A percentile compares a stretch with the other conserved stretches of the same genome.
These are phyloP conservation scores for Bretziella fagacearum DNA, from an alignment of 2,329 filamentous ascomycete genomes.

Conservation along the genomic window DNA sequence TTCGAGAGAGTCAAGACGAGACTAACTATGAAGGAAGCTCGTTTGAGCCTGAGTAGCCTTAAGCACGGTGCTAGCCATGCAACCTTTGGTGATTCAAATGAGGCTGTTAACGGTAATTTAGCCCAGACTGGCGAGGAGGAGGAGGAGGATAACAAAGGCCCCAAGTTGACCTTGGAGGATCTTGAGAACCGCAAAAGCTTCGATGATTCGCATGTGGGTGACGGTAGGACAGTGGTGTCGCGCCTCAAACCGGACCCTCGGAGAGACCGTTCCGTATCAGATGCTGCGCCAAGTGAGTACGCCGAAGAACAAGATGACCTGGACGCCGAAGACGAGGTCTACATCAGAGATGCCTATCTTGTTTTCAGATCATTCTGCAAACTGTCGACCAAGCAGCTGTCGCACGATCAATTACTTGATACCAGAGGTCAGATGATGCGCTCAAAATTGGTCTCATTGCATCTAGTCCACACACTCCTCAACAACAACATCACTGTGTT, in stretches of 20 bases:
- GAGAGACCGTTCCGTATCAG: slow-evolving; percentile 32
- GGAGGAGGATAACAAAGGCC: slow-evolving; percentile 24
- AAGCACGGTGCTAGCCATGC: slow-evolving; percentile 36
- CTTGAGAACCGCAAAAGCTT: slow-evolving; percentile 52
- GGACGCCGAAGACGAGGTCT: slow-evolving; percentile 78
- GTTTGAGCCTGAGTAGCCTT: slow-evolving; percentile 39
- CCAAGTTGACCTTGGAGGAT: slow-evolving; percentile 48
- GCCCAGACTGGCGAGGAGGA: slow-evolving; percentile 24
- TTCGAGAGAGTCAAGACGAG: slow-evolving; percentile 86
- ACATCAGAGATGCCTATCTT: slow-evolving; percentile 90
- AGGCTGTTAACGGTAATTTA: slow-evolving; percentile 22
- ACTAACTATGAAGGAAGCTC: slow-evolving; percentile 71
- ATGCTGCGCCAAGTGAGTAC: slow-evolving; percentile 37
- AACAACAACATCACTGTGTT: slow-evolving; percentile 90
- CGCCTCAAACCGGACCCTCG: slow-evolving; percentile 34
- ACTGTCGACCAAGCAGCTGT: slow-evolving; percentile 78
- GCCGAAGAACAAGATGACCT: slow-evolving; percentile 41
- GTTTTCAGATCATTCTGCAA: slow-evolving; percentile 97
- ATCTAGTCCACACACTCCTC: slow-evolving; percentile 85
- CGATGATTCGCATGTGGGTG: slow-evolving; percentile 48
- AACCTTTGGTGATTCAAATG: slow-evolving; percentile 25
- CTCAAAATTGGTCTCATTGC: slow-evolving; percentile 85
- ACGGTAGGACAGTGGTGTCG: slow-evolving; percentile 51
- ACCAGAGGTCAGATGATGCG: slow-evolving; percentile 90
- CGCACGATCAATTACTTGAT: slow-evolving; percentile 82